phyloP scores from a whole-genome alignment of 202 grass and related monocot genomes.

The Setaria italica region DNA sequence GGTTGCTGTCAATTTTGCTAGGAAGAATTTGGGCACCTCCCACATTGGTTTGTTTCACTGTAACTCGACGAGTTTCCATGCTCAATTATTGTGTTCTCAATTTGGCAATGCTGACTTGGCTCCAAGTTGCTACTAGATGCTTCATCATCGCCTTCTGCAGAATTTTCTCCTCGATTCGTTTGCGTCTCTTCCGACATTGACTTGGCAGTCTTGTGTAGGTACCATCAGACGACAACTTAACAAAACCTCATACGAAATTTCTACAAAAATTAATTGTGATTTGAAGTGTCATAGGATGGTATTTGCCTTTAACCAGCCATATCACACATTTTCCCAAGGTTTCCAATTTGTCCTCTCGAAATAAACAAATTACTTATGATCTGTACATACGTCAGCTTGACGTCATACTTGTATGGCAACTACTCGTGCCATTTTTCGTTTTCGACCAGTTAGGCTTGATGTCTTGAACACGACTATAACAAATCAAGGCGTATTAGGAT shows the following conservation, averaged over 20 bases:
- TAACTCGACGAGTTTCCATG: neutral
- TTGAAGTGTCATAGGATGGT: constrained; percentile 29
- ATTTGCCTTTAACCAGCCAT: neutral
- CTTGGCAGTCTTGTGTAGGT: constrained; percentile 3
- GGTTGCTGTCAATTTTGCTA: neutral
- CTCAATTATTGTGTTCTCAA: constrained; percentile 1
- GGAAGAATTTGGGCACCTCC: neutral
- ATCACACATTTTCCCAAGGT: constrained; percentile 7
- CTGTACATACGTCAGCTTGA: constrained; percentile 40
- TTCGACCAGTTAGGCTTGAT: constrained; percentile 33
- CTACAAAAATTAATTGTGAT: constrained; percentile 35
- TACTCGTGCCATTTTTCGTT: constrained; percentile 22
- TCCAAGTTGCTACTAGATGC: neutral
- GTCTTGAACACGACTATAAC: constrained; percentile 54
- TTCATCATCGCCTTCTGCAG: neutral
- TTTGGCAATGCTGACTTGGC: constrained; percentile 23
- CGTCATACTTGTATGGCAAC: constrained; percentile 20
- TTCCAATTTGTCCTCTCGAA: neutral
- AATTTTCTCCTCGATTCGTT: constrained; percentile 39
- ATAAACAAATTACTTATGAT: neutral
- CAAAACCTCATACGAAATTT: constrained; percentile 45
- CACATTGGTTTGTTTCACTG: constrained; percentile 16
- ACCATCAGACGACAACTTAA: neutral
- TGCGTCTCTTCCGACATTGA: constrained; percentile 33
- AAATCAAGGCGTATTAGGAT: constrained; percentile 38